These are phyloP conservation scores for Ochetophila trinervis DNA, from an alignment of 306 rosid genomes.

Conservation along the genomic window DNA sequence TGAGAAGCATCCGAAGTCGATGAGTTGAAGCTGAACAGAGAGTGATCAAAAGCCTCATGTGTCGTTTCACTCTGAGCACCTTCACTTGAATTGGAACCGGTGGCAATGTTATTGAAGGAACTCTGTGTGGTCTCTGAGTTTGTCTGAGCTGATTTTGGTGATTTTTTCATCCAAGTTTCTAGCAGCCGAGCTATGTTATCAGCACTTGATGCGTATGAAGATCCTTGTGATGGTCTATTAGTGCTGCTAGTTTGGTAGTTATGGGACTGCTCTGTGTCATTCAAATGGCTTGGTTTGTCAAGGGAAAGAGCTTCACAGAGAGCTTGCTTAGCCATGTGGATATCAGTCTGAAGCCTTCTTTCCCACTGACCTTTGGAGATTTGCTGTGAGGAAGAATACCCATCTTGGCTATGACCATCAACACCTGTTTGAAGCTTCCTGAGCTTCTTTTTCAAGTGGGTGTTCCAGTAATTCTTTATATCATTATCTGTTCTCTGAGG, in stretches of 20 bases:
- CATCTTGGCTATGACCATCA: slow-evolving; percentile 24
- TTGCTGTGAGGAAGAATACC: slow-evolving; percentile 23
- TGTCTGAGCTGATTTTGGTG: slow-evolving; percentile 39
- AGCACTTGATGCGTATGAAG: slow-evolving; percentile 67
- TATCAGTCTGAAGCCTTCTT: slow-evolving; percentile 88
- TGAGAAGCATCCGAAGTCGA: slow-evolving; percentile 34
- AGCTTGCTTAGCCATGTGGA: slow-evolving; percentile 82
- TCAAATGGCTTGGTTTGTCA: slow-evolving; percentile 30
- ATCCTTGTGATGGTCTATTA: slow-evolving; percentile 16
- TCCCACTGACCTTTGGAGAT: slow-evolving; percentile 87
- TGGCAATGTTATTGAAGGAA: slow-evolving; percentile 11
- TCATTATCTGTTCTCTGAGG: slow-evolving; percentile 53
- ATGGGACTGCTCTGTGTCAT: slow-evolving; percentile 37
- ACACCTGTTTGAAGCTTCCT: slow-evolving; percentile 29
- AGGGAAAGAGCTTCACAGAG: slow-evolving; percentile 80
- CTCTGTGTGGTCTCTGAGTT: slow-evolving; percentile 11
- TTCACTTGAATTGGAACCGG: slow-evolving; percentile 44
- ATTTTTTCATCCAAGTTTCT: slow-evolving; percentile 62
- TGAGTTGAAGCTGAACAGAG: slow-evolving; percentile 46
- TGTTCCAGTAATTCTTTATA: slow-evolving; percentile 52
- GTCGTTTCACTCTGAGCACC: slow-evolving; percentile 45
- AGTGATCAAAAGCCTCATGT: slow-evolving; percentile 41
- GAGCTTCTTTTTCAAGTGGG: slow-evolving; percentile 47
- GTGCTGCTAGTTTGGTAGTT: neutral
- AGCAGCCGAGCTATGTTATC: slow-evolving; percentile 73